phyloP scores from a whole-genome alignment of 345 rosid genomes.

The Lepidium africanum region DNA sequence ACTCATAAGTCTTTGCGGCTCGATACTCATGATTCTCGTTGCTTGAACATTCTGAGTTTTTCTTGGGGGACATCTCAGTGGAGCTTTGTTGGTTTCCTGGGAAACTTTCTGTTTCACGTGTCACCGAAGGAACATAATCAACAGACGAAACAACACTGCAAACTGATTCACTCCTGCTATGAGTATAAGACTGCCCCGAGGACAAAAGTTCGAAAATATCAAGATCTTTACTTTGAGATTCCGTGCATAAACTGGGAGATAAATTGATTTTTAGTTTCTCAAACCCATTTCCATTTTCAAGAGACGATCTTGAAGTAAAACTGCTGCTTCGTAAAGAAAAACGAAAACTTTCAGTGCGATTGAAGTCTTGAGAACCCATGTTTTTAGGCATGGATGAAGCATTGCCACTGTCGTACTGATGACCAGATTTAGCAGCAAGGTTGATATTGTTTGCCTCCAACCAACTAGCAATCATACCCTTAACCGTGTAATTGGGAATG shows the following conservation, averaged over 20 bases:
- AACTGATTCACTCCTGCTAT: constrained; percentile 77
- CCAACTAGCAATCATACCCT: constrained; percentile 87
- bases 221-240: constrained; percentile 38
- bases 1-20: constrained; percentile 23
- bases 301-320: constrained; percentile 54
- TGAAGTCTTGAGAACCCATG: constrained; percentile 42
- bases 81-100: constrained; percentile 31
- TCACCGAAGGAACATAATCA: constrained; percentile 46
- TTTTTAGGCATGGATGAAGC: constrained; percentile 36
- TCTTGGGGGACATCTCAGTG: constrained; percentile 39
- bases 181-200: constrained; percentile 51
- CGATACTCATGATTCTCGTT: constrained; percentile 23
- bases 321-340: constrained; percentile 46
- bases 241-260: constrained; percentile 40
- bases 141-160: constrained; percentile 65
- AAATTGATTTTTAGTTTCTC: constrained; percentile 49
- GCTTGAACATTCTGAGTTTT: constrained; percentile 27
- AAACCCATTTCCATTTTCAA: constrained; percentile 48
- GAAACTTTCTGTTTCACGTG: constrained; percentile 27
- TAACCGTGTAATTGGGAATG: constrained; percentile 86
- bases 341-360: constrained; percentile 42
- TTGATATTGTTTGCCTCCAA: constrained; percentile 54
- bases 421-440: constrained; percentile 25
- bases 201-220: constrained; percentile 44
- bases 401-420: constrained; percentile 26